A percentile compares a stretch with the other conserved stretches of the same genome.
Conservation (phyloP, 176 grass and related monocot genomes). For the Ensete ventricosum region DNA sequence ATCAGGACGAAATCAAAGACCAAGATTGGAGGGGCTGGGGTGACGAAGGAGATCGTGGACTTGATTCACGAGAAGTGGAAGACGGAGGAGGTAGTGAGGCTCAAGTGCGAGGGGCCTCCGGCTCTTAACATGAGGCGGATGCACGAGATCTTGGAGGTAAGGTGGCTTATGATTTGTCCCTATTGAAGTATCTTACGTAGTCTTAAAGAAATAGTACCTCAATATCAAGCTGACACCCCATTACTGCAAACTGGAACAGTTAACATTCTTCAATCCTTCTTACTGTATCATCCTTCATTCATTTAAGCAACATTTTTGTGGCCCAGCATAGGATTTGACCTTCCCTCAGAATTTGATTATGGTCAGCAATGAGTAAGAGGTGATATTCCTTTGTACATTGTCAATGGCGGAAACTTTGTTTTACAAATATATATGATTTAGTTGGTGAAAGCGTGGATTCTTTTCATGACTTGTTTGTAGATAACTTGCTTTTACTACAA, state of each 20-base stretch:
- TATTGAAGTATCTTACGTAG: not conserved
- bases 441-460: not conserved
- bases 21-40: conserved; percentile 65
- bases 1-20: conserved; percentile 68
- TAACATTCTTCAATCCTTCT: not conserved
- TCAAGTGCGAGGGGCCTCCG: conserved; percentile 66
- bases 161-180: not conserved
- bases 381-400: not conserved
- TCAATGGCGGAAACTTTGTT: not conserved
- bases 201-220: not conserved
- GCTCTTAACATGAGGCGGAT: conserved; percentile 92
- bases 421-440: not conserved
- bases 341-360: not conserved
- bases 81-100: conserved; percentile 69
- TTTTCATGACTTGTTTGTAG: not conserved
- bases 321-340: no score
- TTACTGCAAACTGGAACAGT: not conserved
- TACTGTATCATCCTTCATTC: no score
- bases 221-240: not conserved
- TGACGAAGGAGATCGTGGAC: conserved; percentile 66
- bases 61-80: conserved; percentile 82
- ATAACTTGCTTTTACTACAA: not conserved
- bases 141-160: conserved; percentile 87
- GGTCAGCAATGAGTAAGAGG: not conserved
- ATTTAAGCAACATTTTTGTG: no score